phyloP scores from a whole-genome alignment of 257 asterid genomes.

The Osmanthus fragrans region DNA sequence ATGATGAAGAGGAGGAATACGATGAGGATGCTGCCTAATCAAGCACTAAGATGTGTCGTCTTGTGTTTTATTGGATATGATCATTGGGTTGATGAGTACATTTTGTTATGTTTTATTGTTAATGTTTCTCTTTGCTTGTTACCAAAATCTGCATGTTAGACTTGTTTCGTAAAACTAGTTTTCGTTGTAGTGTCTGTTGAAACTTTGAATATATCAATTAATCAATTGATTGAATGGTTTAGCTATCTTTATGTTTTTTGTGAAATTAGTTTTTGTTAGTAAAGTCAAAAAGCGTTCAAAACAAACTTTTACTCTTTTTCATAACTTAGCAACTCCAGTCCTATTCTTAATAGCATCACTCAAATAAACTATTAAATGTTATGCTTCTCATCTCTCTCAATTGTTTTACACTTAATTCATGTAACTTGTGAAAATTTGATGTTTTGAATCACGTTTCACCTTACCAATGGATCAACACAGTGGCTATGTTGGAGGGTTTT shows the following conservation, averaged over 20 bases:
- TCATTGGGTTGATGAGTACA: constrained; percentile 10
- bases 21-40: constrained; percentile 29
- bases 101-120: constrained; percentile 8
- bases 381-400: too few species aligned
- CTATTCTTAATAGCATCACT: too few species aligned
- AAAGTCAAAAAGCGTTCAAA: too few species aligned
- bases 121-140: not conserved
- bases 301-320: too few species aligned
- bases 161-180: not conserved
- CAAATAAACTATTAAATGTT: too few species aligned
- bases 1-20: constrained; percentile 31
- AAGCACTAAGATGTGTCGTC: not conserved
- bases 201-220: not conserved
- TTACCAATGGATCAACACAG: not conserved
- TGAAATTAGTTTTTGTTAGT: not conserved
- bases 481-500: not conserved
- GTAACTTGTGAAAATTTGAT: too few species aligned
- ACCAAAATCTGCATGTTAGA: not conserved
- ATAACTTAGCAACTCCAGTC: too few species aligned
- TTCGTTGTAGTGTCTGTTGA: constrained; percentile 8
- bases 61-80: not conserved
- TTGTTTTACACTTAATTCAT: too few species aligned
- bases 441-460: not conserved
- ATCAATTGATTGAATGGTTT: not conserved
- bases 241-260: not conserved